phyloP scores from a whole-genome alignment of 768 basidiomycete genomes.

The Gyrodon lividus region DNA sequence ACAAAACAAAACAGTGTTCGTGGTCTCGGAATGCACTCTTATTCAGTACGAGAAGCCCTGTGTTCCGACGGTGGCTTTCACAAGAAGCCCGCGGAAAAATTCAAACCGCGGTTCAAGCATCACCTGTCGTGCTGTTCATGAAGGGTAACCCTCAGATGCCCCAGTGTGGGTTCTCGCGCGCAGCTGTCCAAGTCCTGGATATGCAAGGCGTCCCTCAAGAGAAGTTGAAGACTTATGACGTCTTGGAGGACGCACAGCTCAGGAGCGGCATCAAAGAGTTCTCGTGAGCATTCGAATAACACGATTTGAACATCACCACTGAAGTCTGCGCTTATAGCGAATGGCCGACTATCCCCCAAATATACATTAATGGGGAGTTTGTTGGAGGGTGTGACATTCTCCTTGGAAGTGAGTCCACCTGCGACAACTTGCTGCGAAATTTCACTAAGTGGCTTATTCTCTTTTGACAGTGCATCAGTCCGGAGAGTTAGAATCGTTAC shows the following conservation, averaged over 20 bases:
- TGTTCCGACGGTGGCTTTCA: constrained; percentile 50
- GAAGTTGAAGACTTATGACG: constrained; percentile 89
- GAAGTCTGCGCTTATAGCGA: constrained; percentile 50
- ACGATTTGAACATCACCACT: background rate
- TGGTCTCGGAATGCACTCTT: constrained; percentile 11
- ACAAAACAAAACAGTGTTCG: constrained; percentile 6
- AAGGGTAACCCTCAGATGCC: constrained; percentile 88
- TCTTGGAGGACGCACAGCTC: constrained; percentile 82
- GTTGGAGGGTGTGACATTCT: constrained; percentile 97
- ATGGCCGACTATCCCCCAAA: constrained; percentile 97
- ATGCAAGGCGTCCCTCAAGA: constrained; percentile 75
- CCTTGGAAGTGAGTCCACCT: constrained; percentile 67
- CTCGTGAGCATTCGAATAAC: constrained; percentile 64
- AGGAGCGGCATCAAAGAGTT: constrained; percentile 91
- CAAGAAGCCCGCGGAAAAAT: constrained; percentile 61
- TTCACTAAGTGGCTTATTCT: background rate
- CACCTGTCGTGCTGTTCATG: constrained; percentile 96
- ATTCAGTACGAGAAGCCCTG: constrained; percentile 4
- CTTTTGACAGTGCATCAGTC: constrained; percentile 90
- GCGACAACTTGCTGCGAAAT: background rate
- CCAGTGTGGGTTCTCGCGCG: constrained; percentile 95
- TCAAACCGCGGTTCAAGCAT: constrained; percentile 68
- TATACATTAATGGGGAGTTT: constrained; percentile 94
- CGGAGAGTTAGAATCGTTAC: constrained; percentile 84
- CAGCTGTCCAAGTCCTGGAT: constrained; percentile 87